Evolutionary conservation across 345 rosid species (phyloP).

Genomic region (Clarkia xantiana): DNA sequence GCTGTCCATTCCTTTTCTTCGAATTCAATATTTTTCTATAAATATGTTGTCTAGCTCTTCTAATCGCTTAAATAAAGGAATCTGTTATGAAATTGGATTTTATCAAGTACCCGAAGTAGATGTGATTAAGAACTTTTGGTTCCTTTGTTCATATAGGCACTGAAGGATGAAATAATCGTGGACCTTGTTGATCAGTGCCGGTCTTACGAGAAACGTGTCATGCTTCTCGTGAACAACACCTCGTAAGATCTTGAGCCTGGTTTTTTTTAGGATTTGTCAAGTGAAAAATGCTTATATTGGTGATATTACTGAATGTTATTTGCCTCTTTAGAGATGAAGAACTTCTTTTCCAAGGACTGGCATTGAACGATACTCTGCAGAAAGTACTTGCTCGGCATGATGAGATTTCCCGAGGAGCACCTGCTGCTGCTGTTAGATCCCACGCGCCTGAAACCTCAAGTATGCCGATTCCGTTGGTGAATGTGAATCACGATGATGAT

Average conservation of each 20-base stretch:
- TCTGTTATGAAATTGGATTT: too few species aligned
- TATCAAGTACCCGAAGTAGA: too few species aligned
- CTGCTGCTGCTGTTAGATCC: constrained; percentile 15
- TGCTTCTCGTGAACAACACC: constrained; percentile 70
- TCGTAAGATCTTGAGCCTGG: constrained; percentile 29
- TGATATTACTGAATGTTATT: constrained; percentile 11
- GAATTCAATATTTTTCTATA: not conserved
- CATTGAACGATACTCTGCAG: constrained; percentile 76
- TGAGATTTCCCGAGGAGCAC: constrained; percentile 54
- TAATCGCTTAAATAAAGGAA: too few species aligned
- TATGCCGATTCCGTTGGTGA: constrained; percentile 46
- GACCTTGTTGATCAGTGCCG: constrained; percentile 95
- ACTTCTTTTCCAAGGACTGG: constrained; percentile 71
- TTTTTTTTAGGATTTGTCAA: constrained; percentile 1
- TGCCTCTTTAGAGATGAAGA: constrained; percentile 52
- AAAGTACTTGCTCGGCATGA: constrained; percentile 72
- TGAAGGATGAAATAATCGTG: constrained; percentile 80
- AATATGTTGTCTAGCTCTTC: too few species aligned
- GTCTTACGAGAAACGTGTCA: constrained; percentile 71
- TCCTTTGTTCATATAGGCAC: constrained; percentile 29
- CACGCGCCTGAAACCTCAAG: constrained; percentile 17
- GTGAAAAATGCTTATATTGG: not conserved
- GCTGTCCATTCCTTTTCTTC: not conserved
- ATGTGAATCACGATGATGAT: constrained; percentile 67
- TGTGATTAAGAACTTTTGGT: not conserved